These are phyloP conservation scores for Zygosaccharomyces gambellarensis DNA, from an alignment of 805 yeast species.

Conservation along the genomic window DNA sequence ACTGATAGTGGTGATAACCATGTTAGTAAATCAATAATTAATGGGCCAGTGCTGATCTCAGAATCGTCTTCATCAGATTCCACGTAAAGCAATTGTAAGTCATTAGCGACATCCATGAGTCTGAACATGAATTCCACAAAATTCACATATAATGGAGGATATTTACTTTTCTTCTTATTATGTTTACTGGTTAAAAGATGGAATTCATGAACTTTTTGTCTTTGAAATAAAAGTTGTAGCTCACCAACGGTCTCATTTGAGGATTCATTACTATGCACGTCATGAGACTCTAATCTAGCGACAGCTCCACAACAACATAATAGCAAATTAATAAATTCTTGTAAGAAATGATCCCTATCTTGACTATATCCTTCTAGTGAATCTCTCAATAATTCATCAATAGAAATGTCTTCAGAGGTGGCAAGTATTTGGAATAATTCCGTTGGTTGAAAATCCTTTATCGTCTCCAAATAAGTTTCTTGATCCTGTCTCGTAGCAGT, in stretches of 20 bases:
- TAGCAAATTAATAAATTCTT: constrained; percentile 61
- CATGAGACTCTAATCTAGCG: constrained; percentile 65
- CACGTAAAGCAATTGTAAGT: constrained; percentile 54
- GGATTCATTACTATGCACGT: constrained; percentile 62
- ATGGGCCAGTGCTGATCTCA: constrained; percentile 19
- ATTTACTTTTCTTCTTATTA: constrained; percentile 38
- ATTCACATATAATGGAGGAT: constrained; percentile 47
- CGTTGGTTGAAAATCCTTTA: constrained; percentile 44
- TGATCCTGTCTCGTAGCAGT: constrained; percentile 24
- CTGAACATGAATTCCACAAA: constrained; percentile 52
- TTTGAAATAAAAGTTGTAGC: constrained; percentile 55
- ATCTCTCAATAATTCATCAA: constrained; percentile 47
- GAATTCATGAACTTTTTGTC: constrained; percentile 62
- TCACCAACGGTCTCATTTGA: constrained; percentile 72
- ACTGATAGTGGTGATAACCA: constrained; percentile 77
- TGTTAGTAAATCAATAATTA: constrained; percentile 49
- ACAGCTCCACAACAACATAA: constrained; percentile 70
- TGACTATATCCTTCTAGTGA: constrained; percentile 53
- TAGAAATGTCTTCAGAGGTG: constrained; percentile 44
- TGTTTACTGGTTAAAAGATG: constrained; percentile 54
- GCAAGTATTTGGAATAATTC: constrained; percentile 48
- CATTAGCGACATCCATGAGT: constrained; percentile 51
- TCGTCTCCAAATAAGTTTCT: constrained; percentile 34
- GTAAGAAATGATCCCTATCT: constrained; percentile 46
- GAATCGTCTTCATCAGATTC: constrained; percentile 29